These are phyloP conservation scores for Exophiala sideris DNA, from an alignment of 2,329 filamentous ascomycete genomes.

Conservation along the genomic window DNA sequence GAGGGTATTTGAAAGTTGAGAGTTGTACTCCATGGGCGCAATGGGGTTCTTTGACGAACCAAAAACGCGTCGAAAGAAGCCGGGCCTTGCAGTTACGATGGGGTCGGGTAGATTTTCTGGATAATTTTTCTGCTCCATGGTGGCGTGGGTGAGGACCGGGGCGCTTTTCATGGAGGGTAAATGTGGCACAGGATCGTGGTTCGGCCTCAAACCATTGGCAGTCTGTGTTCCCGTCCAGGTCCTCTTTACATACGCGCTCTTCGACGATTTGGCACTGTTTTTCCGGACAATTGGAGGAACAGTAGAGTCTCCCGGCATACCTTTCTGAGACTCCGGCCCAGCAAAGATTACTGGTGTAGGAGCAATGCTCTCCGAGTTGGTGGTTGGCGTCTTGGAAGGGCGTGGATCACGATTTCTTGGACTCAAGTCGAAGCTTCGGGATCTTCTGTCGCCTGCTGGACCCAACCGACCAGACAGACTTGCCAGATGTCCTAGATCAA, in stretches of 20 bases:
- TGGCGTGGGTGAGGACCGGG: slow-evolving; percentile 42
- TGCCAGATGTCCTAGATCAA: slow-evolving; percentile 61
- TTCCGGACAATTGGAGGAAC: slow-evolving; percentile 36
- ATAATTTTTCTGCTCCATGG: slow-evolving; percentile 45
- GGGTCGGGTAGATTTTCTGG: slow-evolving; percentile 52
- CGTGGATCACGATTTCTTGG: slow-evolving; percentile 32
- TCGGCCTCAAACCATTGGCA: slow-evolving; percentile 34
- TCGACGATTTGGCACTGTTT: slow-evolving; percentile 44
- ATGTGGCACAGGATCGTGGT: slow-evolving; percentile 20
- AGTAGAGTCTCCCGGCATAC: slow-evolving; percentile 33
- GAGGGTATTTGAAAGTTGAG: slow-evolving; percentile 20
- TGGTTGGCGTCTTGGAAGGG: neutral
- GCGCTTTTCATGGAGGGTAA: slow-evolving; percentile 19
- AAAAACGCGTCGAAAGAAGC: slow-evolving; percentile 93
- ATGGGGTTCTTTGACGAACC: slow-evolving; percentile 62
- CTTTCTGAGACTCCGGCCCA: slow-evolving; percentile 63
- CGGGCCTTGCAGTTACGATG: slow-evolving; percentile 51
- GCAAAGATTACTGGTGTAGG: slow-evolving; percentile 80
- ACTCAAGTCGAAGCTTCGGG: slow-evolving; percentile 45
- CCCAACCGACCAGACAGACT: slow-evolving; percentile 22
- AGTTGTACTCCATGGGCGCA: slow-evolving; percentile 17
- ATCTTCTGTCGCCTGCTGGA: slow-evolving; percentile 36
- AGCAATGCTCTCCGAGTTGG: slow-evolving; percentile 62
- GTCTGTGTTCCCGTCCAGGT: slow-evolving; percentile 39
- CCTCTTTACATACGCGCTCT: slow-evolving; percentile 36